These are phyloP conservation scores for Phytophthora vignae DNA, from an alignment of 352 stramenopile species.

Conservation along the genomic window DNA sequence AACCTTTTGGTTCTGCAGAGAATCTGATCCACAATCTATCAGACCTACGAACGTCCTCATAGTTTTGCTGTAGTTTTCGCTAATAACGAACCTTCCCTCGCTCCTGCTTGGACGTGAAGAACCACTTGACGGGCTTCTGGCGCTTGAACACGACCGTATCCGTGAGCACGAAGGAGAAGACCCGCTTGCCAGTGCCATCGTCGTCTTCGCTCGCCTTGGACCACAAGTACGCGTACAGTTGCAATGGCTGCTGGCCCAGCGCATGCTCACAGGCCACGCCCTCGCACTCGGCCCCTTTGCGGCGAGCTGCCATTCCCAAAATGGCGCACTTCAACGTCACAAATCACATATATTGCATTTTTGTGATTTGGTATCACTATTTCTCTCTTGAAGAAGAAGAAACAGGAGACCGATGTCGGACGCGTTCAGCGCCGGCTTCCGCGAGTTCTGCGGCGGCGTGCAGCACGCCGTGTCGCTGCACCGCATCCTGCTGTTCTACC, in stretches of 20 bases:
- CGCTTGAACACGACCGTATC: conserved; percentile 82
- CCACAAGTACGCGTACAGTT: conserved; percentile 72
- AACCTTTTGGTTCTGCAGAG: conserved; percentile 73
- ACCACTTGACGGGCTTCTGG: conserved; percentile 71
- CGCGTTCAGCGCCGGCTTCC: conserved; percentile 70
- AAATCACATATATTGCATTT: not conserved
- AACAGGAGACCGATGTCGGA: conserved; percentile 39
- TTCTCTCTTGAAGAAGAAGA: not conserved
- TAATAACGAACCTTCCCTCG: conserved; percentile 54
- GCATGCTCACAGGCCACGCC: conserved; percentile 73
- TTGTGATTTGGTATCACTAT: not conserved
- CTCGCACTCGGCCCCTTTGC: conserved; percentile 61
- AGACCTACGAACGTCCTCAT: not conserved
- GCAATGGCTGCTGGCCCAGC: conserved; percentile 66
- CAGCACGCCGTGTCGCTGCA: conserved; percentile 88
- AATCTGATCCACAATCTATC: conserved; percentile 43
- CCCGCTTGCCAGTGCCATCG: conserved; percentile 15
- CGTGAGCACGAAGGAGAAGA: conserved; percentile 60
- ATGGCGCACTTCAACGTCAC: conserved; percentile 24
- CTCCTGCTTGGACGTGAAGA: conserved; percentile 82
- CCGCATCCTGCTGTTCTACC: conserved; percentile 87
- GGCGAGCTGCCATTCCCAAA: conserved; percentile 31
- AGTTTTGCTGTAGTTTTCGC: not conserved
- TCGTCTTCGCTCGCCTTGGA: conserved; percentile 36
- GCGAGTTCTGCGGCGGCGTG: conserved; percentile 86